Evolutionary conservation across 441 rosid genomes (phyloP).

Genomic region (Syzygium syzygioides): DNA sequence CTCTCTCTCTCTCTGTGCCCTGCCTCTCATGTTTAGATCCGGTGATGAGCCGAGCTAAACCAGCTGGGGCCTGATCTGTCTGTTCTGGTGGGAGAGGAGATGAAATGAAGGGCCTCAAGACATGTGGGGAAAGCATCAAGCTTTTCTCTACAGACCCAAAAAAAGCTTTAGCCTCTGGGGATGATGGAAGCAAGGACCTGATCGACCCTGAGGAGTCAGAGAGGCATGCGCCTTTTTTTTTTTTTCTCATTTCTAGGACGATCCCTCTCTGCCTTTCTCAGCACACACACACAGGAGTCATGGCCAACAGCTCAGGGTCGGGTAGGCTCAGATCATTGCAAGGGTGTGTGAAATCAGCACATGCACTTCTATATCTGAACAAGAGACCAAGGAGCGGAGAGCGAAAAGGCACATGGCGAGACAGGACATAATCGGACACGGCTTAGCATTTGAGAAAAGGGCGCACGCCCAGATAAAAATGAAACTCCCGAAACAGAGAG

Average conservation of each 20-base stretch:
- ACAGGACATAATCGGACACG: neutral
- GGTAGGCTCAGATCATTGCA: neutral
- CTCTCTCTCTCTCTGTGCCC: neutral
- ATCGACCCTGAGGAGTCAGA: neutral
- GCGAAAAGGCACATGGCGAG: neutral
- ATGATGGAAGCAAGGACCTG: neutral
- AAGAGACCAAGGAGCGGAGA: neutral
- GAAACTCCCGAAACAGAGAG: neutral
- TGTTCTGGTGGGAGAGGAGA: neutral
- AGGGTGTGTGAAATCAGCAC: neutral
- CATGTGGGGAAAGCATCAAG: neutral
- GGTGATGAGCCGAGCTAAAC: neutral
- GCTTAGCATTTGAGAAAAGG: neutral
- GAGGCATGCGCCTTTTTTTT: neutral
- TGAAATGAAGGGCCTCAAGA: neutral
- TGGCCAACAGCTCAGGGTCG: neutral
- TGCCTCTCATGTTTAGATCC: neutral
- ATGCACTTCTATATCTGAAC: neutral
- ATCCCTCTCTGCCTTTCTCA: neutral
- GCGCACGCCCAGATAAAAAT: neutral
- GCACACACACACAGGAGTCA: neutral
- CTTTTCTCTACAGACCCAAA: neutral
- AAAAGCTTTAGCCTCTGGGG: neutral
- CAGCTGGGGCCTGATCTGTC: neutral
- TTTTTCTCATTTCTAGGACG: no score